These are phyloP conservation scores for Solanum paucissectum DNA, from an alignment of 257 asterid genomes.

Conservation along the genomic window DNA sequence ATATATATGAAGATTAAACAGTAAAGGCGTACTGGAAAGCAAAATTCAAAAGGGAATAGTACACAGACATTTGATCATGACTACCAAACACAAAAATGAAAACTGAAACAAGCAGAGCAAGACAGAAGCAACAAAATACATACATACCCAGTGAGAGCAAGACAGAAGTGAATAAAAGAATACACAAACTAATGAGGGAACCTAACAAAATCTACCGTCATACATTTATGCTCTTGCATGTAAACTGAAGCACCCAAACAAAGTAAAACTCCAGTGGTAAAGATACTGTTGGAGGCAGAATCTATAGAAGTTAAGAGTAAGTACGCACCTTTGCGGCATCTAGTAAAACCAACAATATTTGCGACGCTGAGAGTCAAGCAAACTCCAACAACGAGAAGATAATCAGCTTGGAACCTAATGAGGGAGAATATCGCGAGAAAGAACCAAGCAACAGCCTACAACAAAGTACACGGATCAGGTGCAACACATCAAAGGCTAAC, in stretches of 20 bases:
- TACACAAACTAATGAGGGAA: neutral
- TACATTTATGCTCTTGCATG: neutral
- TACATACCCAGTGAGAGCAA: neutral
- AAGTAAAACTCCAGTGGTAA: neutral
- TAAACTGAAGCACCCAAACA: neutral
- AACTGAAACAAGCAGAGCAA: neutral
- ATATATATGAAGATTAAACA: neutral
- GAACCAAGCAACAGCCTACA: slow-evolving; percentile 77
- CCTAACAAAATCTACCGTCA: neutral
- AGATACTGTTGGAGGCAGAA: neutral
- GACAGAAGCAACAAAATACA: neutral
- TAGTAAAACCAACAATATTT: slow-evolving; percentile 92
- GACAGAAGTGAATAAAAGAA: neutral
- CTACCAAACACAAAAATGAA: neutral
- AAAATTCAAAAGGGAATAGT: neutral
- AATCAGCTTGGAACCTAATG: slow-evolving; percentile 88
- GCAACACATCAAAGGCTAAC: neutral
- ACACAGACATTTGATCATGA: neutral
- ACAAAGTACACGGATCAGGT: neutral
- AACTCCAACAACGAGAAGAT: slow-evolving; percentile 93
- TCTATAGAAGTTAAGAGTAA: neutral
- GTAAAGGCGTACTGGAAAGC: neutral
- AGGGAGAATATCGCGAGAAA: slow-evolving; percentile 78
- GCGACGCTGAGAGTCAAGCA: slow-evolving; percentile 95
- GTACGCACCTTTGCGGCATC: slow-evolving; percentile 82